Percentiles rank a stretch among this genome's conserved stretches.
These are phyloP conservation scores for Candida vaughaniae DNA, from an alignment of 805 yeast genomes.

Conservation along the genomic window DNA sequence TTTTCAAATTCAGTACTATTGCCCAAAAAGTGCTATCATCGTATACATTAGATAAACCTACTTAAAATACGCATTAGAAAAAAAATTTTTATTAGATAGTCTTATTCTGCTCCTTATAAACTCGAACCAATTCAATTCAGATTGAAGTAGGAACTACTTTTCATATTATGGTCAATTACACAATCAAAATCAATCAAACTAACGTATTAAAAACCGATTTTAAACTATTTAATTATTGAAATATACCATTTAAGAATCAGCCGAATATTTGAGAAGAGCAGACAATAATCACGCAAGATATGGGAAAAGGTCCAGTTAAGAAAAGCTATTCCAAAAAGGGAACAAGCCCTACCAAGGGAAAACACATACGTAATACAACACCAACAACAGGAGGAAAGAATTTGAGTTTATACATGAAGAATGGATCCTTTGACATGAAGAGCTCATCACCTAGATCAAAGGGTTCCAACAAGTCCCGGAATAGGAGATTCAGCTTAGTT, in stretches of 20 bases:
- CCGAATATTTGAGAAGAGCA: not conserved
- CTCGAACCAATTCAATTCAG: no score
- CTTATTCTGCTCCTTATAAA: no score
- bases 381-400: conserved; percentile 32
- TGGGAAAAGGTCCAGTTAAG: conserved; percentile 8
- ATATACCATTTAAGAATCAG: no score
- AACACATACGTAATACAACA: conserved; percentile 12
- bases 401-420: conserved; percentile 23
- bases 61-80: no score
- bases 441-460: conserved; percentile 9
- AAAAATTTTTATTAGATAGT: no score
- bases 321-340: conserved; percentile 4
- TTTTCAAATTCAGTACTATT: no score
- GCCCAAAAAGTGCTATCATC: no score
- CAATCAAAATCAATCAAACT: not conserved
- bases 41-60: no score
- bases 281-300: not conserved
- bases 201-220: not conserved
- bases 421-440: conserved; percentile 10
- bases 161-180: not conserved
- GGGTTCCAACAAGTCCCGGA: not conserved
- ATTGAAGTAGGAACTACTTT: not conserved
- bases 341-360: conserved; percentile 5
- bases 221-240: not conserved
- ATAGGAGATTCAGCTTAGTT: conserved; percentile 34